Evolutionary conservation across 2,329 filamentous ascomycete species (phyloP), one percentile per base, ranked within the genome.

Genomic region (Penicillium brevicompactum): DNA sequence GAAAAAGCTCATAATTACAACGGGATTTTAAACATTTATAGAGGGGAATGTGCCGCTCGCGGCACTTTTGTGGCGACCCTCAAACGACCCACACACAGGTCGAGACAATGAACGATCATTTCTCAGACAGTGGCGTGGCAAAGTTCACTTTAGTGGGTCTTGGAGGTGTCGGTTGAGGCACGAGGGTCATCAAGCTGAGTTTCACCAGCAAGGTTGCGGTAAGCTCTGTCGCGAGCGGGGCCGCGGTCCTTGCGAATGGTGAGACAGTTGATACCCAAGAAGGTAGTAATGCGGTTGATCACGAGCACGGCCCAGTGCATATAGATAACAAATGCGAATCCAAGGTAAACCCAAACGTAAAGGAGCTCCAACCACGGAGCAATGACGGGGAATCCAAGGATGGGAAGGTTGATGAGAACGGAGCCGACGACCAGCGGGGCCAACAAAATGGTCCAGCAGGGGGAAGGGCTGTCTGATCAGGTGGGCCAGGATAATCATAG

Each of bases 401-500:
- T 82, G 5, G 93, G 93, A 52, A 96, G 77, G 76, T 97, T 97
- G 21, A 85, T 88, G 40, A 97, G 77, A 1, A 93, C 68, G 6
- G 92, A 92, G 50, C 94, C 94, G 48, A 90, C 89, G 46, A 97
- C 83, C 38, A 99, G 86, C 7, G 94, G 94, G 32, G 84, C 86
- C 37, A 97, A 82, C 84, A 97, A 90, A 46, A 94, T 84, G 10
- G 94, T 97, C 92, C 92, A 97, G 82, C 90, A 95, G 1, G 94
- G 94, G 94, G 76, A 97, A 99, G 3, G 93, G 90, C 73, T 97
- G 94, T 60, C 86, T 86, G 2, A 94, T 94, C 49, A 99, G 81
- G 74, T 99, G 94, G 2, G 94, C 93, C 16, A 99, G 86, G 70
- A 99, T 99, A 75, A 97, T 97, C 80, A 97, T 99, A 38, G 94